Conservation (phyloP, 2,329 filamentous ascomycete genomes). For the Mycosphaerella sp. region DNA sequence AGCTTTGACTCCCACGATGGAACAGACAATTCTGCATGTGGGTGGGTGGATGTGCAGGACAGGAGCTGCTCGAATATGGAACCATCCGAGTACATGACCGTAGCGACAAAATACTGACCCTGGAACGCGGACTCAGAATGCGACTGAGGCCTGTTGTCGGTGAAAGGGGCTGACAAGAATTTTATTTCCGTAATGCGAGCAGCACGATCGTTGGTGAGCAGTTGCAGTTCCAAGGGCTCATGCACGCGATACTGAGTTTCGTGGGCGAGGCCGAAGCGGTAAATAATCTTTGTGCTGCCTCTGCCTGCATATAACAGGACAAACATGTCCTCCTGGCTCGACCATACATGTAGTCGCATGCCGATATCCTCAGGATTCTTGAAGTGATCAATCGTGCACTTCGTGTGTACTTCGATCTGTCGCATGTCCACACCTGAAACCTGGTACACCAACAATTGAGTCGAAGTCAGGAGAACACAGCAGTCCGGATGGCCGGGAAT, state of each 20-base stretch:
- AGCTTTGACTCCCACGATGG: neutral
- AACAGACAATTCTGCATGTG: neutral
- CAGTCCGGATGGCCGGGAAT: constrained; percentile 45
- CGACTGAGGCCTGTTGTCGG: neutral
- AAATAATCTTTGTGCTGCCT: neutral
- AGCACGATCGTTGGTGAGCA: neutral
- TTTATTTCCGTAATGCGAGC: neutral
- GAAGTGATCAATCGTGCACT: constrained; percentile 50
- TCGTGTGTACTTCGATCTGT: constrained; percentile 27
- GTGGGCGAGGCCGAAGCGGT: neutral
- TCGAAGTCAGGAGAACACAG: constrained; percentile 55
- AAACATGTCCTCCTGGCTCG: constrained; percentile 24
- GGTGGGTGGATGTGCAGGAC: neutral
- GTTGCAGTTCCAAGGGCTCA: neutral
- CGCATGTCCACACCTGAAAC: constrained; percentile 14
- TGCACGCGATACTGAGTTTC: neutral
- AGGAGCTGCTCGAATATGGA: neutral
- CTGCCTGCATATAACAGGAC: neutral
- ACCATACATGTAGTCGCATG: constrained; percentile 35
- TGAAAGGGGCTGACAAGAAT: neutral
- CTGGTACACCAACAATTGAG: constrained; percentile 40
- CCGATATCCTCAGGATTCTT: constrained; percentile 48
- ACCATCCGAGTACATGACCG: neutral
- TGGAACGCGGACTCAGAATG: neutral
- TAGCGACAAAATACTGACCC: neutral